phyloP scores from a whole-genome alignment of 306 rosid species.

The Pyrus communis region DNA sequence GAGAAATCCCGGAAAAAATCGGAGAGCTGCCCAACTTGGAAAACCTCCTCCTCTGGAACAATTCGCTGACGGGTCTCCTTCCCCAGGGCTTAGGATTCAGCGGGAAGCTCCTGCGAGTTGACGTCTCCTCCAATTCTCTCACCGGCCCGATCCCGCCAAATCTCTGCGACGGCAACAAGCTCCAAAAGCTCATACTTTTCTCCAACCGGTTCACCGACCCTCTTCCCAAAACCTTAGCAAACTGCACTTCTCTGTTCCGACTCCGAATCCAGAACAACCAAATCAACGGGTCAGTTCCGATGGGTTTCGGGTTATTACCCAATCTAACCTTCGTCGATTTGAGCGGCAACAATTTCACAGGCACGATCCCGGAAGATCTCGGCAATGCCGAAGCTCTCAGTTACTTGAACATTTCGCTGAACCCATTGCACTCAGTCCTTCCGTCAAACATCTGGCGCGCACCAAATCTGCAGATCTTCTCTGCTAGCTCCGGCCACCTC shows the following conservation, averaged over 20 bases:
- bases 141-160: slow-evolving; percentile 64
- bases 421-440: slow-evolving; percentile 35
- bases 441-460: slow-evolving; percentile 68
- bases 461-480: slow-evolving; percentile 51
- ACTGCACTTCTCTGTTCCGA: slow-evolving; percentile 54
- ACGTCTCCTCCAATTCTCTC: slow-evolving; percentile 70
- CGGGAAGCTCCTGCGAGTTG: slow-evolving; percentile 38
- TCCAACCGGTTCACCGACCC: slow-evolving; percentile 29
- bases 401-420: slow-evolving; percentile 67
- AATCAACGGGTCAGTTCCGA: slow-evolving; percentile 60
- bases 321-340: slow-evolving; percentile 60
- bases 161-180: slow-evolving; percentile 56
- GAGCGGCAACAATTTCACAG: slow-evolving; percentile 65
- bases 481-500: slow-evolving; percentile 51
- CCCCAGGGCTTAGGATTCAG: slow-evolving; percentile 65
- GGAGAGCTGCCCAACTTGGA: slow-evolving; percentile 64
- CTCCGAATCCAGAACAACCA: slow-evolving; percentile 67
- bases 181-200: slow-evolving; percentile 57
- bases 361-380: slow-evolving; percentile 53
- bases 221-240: slow-evolving; percentile 41
- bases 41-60: slow-evolving; percentile 55
- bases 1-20: slow-evolving; percentile 57
- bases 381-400: slow-evolving; percentile 49
- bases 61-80: slow-evolving; percentile 59
- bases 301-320: slow-evolving; percentile 46